Evolutionary conservation across 306 rosid genomes (phyloP), one percentile per base, ranked within the genome.

Genomic region (Senna tora): DNA sequence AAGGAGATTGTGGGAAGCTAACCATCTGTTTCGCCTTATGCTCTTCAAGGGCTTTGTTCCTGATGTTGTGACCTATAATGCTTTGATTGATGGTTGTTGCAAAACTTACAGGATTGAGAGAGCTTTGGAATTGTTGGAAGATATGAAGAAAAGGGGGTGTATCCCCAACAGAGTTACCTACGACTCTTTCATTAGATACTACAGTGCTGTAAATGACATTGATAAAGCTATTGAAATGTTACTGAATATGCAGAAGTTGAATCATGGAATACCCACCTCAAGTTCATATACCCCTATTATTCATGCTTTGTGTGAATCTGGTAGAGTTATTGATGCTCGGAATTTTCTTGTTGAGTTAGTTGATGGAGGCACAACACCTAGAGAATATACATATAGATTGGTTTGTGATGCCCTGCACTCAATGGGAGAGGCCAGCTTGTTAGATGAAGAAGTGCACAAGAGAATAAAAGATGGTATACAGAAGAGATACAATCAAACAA

Each of bases 51-150:
- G 92, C 0, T 84, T 87, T 78, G 79, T 75, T 71, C 98, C 97
- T 19, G 96, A 93, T 81, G 89, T 87, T 62, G 98, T 93, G 42
- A 87, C 96, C 15, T 93, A 89, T 77, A 91, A 93, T 79, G 78
- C 92, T 32, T 70, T 94, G 77, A 94, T 94, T 65, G 85, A 91
- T 78, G 98, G 97, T 68, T 89, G 97, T 59, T 93, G 97, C 59
- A 93, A 93, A 75, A 87, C 91, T 14, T 77, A 81, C 21, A 84
- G 97, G 66, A 76, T 86, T 2, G 85, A 33, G 59, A 82, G 95
- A 50, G 97, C 95, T 7, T 72, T 87, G 84, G 96, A 91, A 66
- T 72, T 94, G 86, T 84, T 93, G 21, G 85, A 91, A 59, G 98
- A 93, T 51, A 89, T 91, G 98, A 87, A 34, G 54, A 87, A 46